phyloP scores from a whole-genome alignment of 257 asterid genomes.

The Haberlea rhodopensis region DNA sequence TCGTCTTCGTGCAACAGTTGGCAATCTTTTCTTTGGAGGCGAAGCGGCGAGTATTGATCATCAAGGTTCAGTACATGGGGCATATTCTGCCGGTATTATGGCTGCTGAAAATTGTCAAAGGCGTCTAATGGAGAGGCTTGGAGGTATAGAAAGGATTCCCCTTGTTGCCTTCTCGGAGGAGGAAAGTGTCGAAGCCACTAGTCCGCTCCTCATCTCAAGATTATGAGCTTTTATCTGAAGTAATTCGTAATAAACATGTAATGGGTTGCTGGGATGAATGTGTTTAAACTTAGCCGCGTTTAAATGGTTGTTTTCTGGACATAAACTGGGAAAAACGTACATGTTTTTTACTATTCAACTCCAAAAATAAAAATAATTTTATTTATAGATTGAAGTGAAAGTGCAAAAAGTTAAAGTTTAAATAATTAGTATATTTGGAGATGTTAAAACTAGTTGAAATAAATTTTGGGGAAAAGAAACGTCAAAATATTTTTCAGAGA shows the following conservation, averaged over 20 bases:
- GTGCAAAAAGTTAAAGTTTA: too few species aligned
- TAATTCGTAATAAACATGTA: not conserved
- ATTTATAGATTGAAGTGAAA: too few species aligned
- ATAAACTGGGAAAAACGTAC: too few species aligned
- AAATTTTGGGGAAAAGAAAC: too few species aligned
- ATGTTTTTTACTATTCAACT: too few species aligned
- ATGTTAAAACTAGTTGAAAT: too few species aligned
- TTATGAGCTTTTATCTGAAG: slow-evolving; percentile 31
- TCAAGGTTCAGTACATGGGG: slow-evolving; percentile 99
- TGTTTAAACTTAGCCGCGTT: too few species aligned
- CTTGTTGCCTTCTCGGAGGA: slow-evolving; percentile 53
- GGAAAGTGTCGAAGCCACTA: slow-evolving; percentile 54
- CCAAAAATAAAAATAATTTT: too few species aligned
- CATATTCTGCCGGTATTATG: slow-evolving; percentile 85
- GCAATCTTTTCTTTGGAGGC: slow-evolving; percentile 91
- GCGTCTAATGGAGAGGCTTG: slow-evolving; percentile 58
- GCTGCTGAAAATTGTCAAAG: slow-evolving; percentile 80
- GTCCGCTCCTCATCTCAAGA: slow-evolving; percentile 92
- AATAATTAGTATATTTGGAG: too few species aligned
- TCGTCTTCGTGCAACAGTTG: slow-evolving; percentile 76
- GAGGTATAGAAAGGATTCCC: slow-evolving; percentile 59
- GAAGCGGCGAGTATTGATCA: slow-evolving; percentile 95
- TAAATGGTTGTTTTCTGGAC: too few species aligned
- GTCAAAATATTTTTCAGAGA: too few species aligned
- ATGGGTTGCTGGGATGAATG: not conserved